Conservation (phyloP, 257 asterid genomes). For the Ophiorrhiza pumila region DNA sequence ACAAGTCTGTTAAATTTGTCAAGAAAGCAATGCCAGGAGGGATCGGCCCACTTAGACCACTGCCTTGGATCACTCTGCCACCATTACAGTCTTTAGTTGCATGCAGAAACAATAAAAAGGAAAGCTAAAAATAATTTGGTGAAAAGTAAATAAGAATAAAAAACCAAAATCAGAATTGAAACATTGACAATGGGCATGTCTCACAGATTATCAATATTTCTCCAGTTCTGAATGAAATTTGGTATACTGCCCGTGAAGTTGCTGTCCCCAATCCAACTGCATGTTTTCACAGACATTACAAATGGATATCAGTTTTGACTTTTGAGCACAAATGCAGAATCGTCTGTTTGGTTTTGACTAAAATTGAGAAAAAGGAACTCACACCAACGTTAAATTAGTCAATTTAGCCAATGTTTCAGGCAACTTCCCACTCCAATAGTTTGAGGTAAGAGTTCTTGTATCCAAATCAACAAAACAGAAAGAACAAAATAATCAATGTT, state of each 20-base stretch:
- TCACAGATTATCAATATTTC: conserved; percentile 45
- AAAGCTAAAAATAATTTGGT: background rate
- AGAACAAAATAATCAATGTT: conserved; percentile 38
- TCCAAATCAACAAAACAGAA: conserved; percentile 8
- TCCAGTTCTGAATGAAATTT: conserved; percentile 48
- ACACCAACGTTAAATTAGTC: conserved; percentile 49
- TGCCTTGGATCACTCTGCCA: conserved; percentile 51
- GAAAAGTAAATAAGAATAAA: too few species aligned
- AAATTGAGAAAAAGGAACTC: conserved; percentile 20
- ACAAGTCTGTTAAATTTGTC: conserved; percentile 54
- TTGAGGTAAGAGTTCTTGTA: conserved; percentile 48
- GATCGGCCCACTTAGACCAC: conserved; percentile 60
- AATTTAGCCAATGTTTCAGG: conserved; percentile 49
- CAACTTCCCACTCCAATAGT: conserved; percentile 59
- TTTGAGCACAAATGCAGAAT: conserved; percentile 48
- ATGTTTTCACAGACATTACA: too few species aligned
- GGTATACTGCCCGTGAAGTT: conserved; percentile 66
- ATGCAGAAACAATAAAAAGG: too few species aligned
- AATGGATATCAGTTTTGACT: too few species aligned
- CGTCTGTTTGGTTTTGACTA: too few species aligned
- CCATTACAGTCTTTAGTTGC: background rate
- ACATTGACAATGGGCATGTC: too few species aligned
- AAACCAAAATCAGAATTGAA: too few species aligned
- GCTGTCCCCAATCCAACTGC: conserved; percentile 65
- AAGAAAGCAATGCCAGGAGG: conserved; percentile 53